These are phyloP conservation scores for Colletotrichum sp. DNA, from an alignment of 2,329 filamentous ascomycete genomes.

Conservation along the genomic window DNA sequence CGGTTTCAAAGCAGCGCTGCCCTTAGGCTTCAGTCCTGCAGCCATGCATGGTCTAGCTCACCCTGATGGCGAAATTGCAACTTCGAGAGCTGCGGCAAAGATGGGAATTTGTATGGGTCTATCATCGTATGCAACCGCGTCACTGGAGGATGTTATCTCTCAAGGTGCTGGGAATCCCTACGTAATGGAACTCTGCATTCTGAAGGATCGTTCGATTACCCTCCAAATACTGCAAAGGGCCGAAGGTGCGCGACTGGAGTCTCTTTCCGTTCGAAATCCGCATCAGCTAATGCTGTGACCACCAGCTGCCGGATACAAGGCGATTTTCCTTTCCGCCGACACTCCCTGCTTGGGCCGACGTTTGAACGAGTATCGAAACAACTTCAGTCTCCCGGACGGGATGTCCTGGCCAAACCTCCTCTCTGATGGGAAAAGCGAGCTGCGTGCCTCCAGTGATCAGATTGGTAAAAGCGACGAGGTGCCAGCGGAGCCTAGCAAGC, in stretches of 20 bases:
- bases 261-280: background rate
- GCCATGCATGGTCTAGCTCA: slow-evolving; percentile 60
- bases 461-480: background rate
- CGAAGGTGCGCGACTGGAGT: slow-evolving; percentile 36
- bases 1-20: slow-evolving; percentile 43
- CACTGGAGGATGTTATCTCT: slow-evolving; percentile 49
- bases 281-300: background rate
- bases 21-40: slow-evolving; percentile 58
- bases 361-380: slow-evolving; percentile 57
- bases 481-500: background rate
- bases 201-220: slow-evolving; percentile 50
- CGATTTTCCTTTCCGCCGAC: slow-evolving; percentile 59
- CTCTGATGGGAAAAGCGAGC: slow-evolving; percentile 20
- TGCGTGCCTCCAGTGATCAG: background rate
- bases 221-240: slow-evolving; percentile 43
- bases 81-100: slow-evolving; percentile 49
- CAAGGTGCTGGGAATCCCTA: slow-evolving; percentile 36
- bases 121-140: slow-evolving; percentile 48
- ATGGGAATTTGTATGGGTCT: slow-evolving; percentile 43
- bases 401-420: background rate
- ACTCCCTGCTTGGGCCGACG: slow-evolving; percentile 56
- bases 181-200: slow-evolving; percentile 57
- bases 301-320: slow-evolving; percentile 41
- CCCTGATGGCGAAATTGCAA: slow-evolving; percentile 54
- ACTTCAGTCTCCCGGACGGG: slow-evolving; percentile 38